These are phyloP conservation scores for Mychonastes homosphaera DNA, from an alignment of 139 green algal species.

Conservation along the genomic window DNA sequence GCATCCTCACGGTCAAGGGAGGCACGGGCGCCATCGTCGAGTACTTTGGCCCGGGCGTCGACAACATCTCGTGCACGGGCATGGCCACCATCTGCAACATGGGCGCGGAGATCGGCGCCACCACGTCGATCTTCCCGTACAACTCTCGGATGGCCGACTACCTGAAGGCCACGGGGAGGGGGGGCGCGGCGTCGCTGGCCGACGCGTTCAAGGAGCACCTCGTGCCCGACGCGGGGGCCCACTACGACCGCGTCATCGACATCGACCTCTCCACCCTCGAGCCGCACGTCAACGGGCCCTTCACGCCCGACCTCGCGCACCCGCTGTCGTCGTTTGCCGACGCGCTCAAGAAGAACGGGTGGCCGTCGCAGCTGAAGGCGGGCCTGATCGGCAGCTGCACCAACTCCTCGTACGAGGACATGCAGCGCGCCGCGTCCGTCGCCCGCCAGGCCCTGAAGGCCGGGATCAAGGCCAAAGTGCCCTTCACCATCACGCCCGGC, in stretches of 20 bases:
- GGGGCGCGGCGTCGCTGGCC: conserved; percentile 52
- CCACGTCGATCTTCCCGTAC: conserved; percentile 92
- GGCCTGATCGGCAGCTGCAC: conserved; percentile 89
- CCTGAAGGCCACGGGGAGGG: conserved; percentile 61
- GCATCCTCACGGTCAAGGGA: conserved; percentile 72
- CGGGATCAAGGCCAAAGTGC: conserved; percentile 79
- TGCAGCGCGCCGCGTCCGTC: conserved; percentile 70
- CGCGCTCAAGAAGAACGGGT: conserved; percentile 55
- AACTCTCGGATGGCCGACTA: conserved; percentile 74
- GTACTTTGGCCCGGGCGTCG: conserved; percentile 85
- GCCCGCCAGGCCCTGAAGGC: conserved; percentile 65
- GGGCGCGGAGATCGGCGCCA: conserved; percentile 88
- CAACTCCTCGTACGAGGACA: conserved; percentile 92
- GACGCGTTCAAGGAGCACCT: conserved; percentile 65
- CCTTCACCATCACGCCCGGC: conserved; percentile 88
- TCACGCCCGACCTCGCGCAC: conserved; percentile 85
- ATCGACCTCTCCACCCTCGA: conserved; percentile 86
- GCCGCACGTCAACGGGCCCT: conserved; percentile 91
- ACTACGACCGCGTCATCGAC: conserved; percentile 92
- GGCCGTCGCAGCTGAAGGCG: conserved; percentile 61
- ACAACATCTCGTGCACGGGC: conserved; percentile 83
- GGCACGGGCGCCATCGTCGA: conserved; percentile 91
- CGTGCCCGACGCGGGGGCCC: conserved; percentile 58
- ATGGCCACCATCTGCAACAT: conserved; percentile 98
- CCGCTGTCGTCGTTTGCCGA: conserved; percentile 72